Percentiles rank a stretch among this genome's conserved stretches.
Evolutionary conservation across 73 alveolate species (phyloP).

Genomic region (Tetrahymena thermophila): DNA sequence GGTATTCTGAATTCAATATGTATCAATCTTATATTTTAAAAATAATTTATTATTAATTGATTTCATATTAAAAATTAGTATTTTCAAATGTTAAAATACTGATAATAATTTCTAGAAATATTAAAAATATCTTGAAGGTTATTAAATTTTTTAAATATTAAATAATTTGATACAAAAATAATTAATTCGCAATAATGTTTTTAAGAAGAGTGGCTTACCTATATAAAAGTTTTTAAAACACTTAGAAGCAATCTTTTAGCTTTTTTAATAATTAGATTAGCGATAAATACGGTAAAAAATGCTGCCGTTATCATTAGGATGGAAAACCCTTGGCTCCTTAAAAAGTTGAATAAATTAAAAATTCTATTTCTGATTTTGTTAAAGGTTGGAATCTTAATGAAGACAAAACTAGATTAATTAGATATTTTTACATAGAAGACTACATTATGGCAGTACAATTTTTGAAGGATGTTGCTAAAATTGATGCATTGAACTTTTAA

Average conservation of each 20-base stretch:
- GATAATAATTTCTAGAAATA: neutral
- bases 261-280: neutral
- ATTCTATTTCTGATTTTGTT: neutral
- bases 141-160: no score
- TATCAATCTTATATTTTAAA: no score
- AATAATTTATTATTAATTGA: no score
- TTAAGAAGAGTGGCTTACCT: neutral
- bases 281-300: neutral
- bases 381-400: neutral
- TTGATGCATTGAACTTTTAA: constrained; percentile 1
- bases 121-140: neutral
- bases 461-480: constrained; percentile 7
- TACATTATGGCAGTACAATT: constrained; percentile 10
- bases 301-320: constrained; percentile 30
- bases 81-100: neutral
- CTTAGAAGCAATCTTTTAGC: neutral
- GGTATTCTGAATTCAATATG: no score
- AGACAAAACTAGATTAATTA: neutral
- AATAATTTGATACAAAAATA: neutral
- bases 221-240: neutral
- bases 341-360: neutral
- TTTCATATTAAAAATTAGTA: no score
- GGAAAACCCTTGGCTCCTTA: constrained; percentile 15
- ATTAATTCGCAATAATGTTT: neutral
- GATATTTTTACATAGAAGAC: constrained; percentile 19